Percentiles rank a stretch among this genome's conserved stretches.
Conservation (phyloP, 768 basidiomycete species). For the Goffeauzyma gilvescens region DNA sequence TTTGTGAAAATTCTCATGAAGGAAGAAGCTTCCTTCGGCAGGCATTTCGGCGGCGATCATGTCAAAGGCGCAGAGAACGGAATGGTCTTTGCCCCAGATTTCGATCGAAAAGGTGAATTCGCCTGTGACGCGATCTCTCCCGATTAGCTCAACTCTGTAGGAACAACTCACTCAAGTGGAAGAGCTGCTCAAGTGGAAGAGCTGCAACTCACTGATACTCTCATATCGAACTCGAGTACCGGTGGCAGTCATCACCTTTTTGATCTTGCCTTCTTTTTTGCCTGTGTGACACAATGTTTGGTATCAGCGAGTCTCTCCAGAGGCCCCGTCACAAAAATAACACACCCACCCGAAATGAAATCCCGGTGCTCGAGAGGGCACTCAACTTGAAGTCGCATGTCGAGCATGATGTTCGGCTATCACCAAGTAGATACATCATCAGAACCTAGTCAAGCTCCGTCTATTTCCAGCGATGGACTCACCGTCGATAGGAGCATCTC, state of each 20-base stretch:
- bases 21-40: conserved; percentile 94
- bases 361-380: conserved; percentile 93
- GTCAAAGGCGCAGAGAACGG: conserved; percentile 67
- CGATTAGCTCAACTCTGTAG: neutral
- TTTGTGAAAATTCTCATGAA: conserved; percentile 94
- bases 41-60: conserved; percentile 93
- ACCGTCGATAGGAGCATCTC: no score
- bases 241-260: conserved; percentile 96
- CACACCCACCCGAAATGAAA: conserved; percentile 90
- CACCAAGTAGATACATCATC: no score
- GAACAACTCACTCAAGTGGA: conserved; percentile 1
- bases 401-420: conserved; percentile 90
- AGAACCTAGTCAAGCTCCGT: no score
- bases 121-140: conserved; percentile 2
- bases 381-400: conserved; percentile 95
- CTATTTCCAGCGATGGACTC: no score
- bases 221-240: conserved; percentile 98
- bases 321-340: no score
- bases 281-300: no score
- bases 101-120: conserved; percentile 85
- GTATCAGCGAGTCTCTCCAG: no score
- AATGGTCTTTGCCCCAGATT: conserved; percentile 64
- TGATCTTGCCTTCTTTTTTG: conserved; percentile 99
- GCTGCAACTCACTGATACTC: conserved; percentile 63
- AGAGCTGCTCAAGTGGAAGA: conserved; percentile 7